A percentile compares a stretch with the other conserved stretches of the same genome.
Evolutionary conservation across 2,329 filamentous ascomycete genomes (phyloP).

Genomic region (Trichoderma gracile): DNA sequence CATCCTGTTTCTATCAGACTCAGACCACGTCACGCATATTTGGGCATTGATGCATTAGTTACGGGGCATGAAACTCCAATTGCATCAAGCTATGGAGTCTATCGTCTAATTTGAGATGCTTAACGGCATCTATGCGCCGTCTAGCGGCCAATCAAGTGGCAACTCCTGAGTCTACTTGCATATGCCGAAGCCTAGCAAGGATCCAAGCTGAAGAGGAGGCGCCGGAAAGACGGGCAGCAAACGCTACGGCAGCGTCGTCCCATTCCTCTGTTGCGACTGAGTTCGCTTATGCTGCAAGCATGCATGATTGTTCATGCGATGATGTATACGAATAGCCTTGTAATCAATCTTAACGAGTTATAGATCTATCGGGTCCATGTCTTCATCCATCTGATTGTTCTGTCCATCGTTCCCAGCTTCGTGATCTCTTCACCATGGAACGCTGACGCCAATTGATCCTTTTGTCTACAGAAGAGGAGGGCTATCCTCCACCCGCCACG

Average conservation of each 20-base stretch:
- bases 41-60: slow-evolving; percentile 19
- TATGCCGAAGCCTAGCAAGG: background rate
- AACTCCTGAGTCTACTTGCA: background rate
- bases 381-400: too few relatives aligned
- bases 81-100: slow-evolving; percentile 10
- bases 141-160: background rate
- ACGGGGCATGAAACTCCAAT: background rate
- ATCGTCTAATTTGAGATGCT: slow-evolving; percentile 2
- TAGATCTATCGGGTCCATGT: background rate
- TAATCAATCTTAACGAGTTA: background rate
- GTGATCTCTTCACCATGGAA: too few relatives aligned
- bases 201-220: background rate
- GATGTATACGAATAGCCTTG: background rate
- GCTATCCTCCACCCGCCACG: background rate
- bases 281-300: background rate
- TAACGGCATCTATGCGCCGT: background rate
- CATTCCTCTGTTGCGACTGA: background rate
- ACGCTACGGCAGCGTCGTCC: background rate
- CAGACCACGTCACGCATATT: slow-evolving; percentile 18
- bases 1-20: background rate
- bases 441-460: too few relatives aligned
- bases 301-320: background rate
- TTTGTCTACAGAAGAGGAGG: background rate
- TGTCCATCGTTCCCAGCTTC: too few relatives aligned
- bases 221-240: background rate